Evolutionary conservation across 2,329 filamentous ascomycete species (phyloP), one percentile per base, ranked within the genome.

Genomic region (Diaporthe vexans): DNA sequence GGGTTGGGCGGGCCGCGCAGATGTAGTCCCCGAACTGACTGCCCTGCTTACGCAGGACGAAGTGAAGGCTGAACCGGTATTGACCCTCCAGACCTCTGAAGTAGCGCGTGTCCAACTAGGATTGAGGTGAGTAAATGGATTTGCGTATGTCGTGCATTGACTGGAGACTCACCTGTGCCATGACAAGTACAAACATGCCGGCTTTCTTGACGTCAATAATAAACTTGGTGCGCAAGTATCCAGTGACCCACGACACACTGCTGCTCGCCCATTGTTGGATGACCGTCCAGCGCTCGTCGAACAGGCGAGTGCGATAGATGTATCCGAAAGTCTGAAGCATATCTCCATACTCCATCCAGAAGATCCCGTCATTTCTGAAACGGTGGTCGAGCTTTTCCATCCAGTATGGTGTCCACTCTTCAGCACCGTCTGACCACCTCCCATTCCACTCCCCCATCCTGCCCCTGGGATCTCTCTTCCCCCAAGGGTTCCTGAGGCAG

Each of bases 321-420:
- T 81, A 85, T 63, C 80, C 81, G 78, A 87, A 88, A 52, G 83
- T 86, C 26, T 84, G 81, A 1, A 88, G 81, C 76, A 88, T 81
- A 75, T 88, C 86, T 35, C 81, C 78, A 76, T 83, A 86, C 6
- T 83, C 80, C 82, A 87, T 87, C 86, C 86, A 86, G 76, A 86
- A 86, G 26, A 83, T 85, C 21, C 92, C 92, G 77, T 94, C 91
- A 77, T 94, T 91, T 24, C 91, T 92, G 77, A 94, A 94, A 67
- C 88, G 88, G 80, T 94, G 91, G 37, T 88, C 85, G 3, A 94
- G 84, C 76, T 90, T 89, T 75, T 89, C 83, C 84, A 94, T 91
- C 92, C 92, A 94, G 78, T 94, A 89, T 0, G 92, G 85, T 1
- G 91, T 94, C 93, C 93, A 95, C 80, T 94, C 89, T 77, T 92